These are phyloP conservation scores for Epichloe sylvatica DNA, from an alignment of 2,329 filamentous ascomycete genomes.

Conservation along the genomic window DNA sequence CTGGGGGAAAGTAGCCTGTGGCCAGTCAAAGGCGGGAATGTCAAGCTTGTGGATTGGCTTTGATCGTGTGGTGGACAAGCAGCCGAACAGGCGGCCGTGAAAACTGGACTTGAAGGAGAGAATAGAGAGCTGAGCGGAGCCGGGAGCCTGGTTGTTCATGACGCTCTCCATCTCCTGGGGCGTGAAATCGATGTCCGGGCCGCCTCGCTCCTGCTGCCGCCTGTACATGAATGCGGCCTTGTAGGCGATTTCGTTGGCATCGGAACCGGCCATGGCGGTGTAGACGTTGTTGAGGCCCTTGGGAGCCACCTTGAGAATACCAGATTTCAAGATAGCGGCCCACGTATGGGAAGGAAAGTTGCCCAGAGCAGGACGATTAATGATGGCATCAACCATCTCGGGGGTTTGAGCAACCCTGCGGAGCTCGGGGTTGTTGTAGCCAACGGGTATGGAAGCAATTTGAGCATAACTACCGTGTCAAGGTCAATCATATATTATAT, in stretches of 20 bases:
- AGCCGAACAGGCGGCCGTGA: slow-evolving; percentile 82
- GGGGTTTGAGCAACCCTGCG: slow-evolving; percentile 55
- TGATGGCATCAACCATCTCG: slow-evolving; percentile 66
- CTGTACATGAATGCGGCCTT: slow-evolving; percentile 94
- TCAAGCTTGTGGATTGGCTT: slow-evolving; percentile 93
- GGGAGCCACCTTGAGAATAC: slow-evolving; percentile 70
- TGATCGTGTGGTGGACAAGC: slow-evolving; percentile 74
- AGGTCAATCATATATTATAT: not conserved
- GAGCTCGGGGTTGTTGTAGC: slow-evolving; percentile 79
- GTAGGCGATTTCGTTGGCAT: slow-evolving; percentile 89
- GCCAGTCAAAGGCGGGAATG: slow-evolving; percentile 92
- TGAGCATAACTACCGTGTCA: slow-evolving; percentile 54
- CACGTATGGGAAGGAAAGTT: slow-evolving; percentile 84
- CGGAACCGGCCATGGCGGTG: slow-evolving; percentile 76
- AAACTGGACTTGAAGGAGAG: slow-evolving; percentile 80
- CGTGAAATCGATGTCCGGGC: slow-evolving; percentile 63
- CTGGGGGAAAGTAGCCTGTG: slow-evolving; percentile 65
- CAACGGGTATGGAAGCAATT: slow-evolving; percentile 83
- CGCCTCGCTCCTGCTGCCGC: slow-evolving; percentile 67
- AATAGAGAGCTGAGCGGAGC: slow-evolving; percentile 65
- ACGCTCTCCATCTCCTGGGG: slow-evolving; percentile 56
- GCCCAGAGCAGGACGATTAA: slow-evolving; percentile 80
- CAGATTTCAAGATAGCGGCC: slow-evolving; percentile 63
- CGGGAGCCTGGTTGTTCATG: slow-evolving; percentile 71
- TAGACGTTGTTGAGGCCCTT: slow-evolving; percentile 79